These are phyloP conservation scores for Anethum foeniculum DNA, from an alignment of 140 eudicot genomes.

Conservation along the genomic window DNA sequence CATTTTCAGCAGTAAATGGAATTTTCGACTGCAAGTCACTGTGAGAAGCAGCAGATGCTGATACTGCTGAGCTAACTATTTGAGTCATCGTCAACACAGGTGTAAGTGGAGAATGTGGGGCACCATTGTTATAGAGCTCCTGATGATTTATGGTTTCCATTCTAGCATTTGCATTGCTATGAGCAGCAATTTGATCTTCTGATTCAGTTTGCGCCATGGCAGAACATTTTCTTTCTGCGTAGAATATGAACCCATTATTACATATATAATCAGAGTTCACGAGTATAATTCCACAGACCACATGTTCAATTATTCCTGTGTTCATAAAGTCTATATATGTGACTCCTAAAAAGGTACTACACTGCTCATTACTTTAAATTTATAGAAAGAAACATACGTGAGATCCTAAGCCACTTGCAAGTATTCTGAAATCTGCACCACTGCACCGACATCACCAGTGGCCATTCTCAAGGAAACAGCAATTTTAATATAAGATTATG, in stretches of 20 bases:
- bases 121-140: constrained; percentile 35
- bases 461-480: not conserved
- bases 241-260: constrained; percentile 1
- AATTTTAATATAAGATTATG: no score
- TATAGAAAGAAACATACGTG: not conserved
- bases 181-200: constrained; percentile 24
- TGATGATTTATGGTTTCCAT: constrained; percentile 16
- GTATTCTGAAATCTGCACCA: not conserved
- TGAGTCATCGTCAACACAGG: constrained; percentile 23
- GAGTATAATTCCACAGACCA: not conserved
- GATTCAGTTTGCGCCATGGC: constrained; percentile 48
- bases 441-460: not conserved
- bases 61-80: constrained; percentile 19
- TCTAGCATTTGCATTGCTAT: constrained; percentile 16
- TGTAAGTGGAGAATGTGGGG: constrained; percentile 17
- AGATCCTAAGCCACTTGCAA: not conserved
- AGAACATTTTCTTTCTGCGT: constrained; percentile 56
- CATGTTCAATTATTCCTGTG: not conserved
- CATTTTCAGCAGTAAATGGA: constrained; percentile 37
- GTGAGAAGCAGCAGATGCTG: constrained; percentile 16
- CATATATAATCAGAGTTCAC: not conserved
- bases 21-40: constrained; percentile 23
- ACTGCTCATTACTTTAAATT: not conserved
- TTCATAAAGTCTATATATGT: not conserved
- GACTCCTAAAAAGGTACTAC: not conserved